Percentiles rank a stretch among this genome's conserved stretches.
These are phyloP conservation scores for Acorus calamus DNA, from an alignment of 106 monocot species.

Conservation along the genomic window DNA sequence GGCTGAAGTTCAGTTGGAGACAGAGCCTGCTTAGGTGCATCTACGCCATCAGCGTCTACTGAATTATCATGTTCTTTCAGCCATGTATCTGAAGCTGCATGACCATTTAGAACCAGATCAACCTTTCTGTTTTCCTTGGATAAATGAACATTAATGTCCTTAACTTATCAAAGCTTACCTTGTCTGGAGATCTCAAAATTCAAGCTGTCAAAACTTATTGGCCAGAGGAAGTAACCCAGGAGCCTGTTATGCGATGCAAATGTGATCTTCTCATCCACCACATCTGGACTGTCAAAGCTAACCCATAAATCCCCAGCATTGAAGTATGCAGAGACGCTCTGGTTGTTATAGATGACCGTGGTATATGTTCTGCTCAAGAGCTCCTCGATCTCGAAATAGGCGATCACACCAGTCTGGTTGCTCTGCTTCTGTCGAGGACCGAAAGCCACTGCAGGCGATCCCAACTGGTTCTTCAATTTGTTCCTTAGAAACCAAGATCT, in stretches of 20 bases:
- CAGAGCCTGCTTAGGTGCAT: conserved; percentile 8
- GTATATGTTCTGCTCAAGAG: conserved; percentile 19
- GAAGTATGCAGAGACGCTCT: conserved; percentile 35
- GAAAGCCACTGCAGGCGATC: conserved; percentile 45
- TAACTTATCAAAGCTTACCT: conserved; percentile 22
- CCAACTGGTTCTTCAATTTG: conserved; percentile 53
- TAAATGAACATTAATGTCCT: not conserved
- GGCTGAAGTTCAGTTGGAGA: conserved; percentile 17
- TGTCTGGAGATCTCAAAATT: conserved; percentile 43
- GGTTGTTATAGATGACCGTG: conserved; percentile 27
- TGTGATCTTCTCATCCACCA: conserved; percentile 46
- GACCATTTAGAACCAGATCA: not conserved
- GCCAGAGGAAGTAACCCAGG: conserved; percentile 76
- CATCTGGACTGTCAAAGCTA: conserved; percentile 48
- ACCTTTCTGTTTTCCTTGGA: no score
- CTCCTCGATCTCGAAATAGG: conserved; percentile 48
- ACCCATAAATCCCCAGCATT: conserved; percentile 50
- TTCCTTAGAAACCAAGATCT: conserved; percentile 80
- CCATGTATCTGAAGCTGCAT: conserved; percentile 56
- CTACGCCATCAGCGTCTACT: not conserved
- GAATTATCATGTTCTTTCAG: conserved; percentile 15
- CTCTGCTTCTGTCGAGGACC: conserved; percentile 59
- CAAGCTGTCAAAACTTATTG: conserved; percentile 52
- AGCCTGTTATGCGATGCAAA: conserved; percentile 32
- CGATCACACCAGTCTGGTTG: conserved; percentile 65